Percentiles rank a stretch among this genome's conserved stretches.
phyloP scores from a whole-genome alignment of 2,329 filamentous ascomycete genomes.

The Colletotrichum eleusines region DNA sequence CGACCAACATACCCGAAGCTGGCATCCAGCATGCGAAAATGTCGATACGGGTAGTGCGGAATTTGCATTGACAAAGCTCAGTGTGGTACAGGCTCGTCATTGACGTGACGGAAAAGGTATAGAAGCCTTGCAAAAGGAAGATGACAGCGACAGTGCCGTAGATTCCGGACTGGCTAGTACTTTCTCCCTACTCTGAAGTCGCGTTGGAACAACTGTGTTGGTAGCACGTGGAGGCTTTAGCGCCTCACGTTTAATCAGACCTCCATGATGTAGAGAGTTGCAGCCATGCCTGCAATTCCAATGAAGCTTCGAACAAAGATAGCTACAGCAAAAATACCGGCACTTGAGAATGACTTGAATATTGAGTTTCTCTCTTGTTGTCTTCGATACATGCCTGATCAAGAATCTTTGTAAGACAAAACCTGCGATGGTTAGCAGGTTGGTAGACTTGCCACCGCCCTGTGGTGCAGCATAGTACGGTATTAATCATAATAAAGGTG shows the following conservation, averaged over 20 bases:
- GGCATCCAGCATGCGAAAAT: conserved; percentile 47
- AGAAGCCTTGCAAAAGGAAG: conserved; percentile 52
- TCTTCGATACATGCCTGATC: conserved; percentile 48
- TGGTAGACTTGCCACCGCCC: no score
- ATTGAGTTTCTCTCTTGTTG: conserved; percentile 45
- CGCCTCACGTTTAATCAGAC: conserved; percentile 46
- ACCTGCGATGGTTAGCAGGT: conserved; percentile 34
- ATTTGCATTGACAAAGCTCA: conserved; percentile 49
- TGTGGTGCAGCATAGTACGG: conserved; percentile 42
- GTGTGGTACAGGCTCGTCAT: conserved; percentile 51
- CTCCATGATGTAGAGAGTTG: conserved; percentile 45
- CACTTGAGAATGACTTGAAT: conserved; percentile 53
- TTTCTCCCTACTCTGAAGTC: conserved; percentile 21
- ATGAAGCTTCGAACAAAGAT: conserved; percentile 49
- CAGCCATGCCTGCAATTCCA: conserved; percentile 45
- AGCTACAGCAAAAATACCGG: conserved; percentile 51
- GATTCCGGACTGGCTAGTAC: conserved; percentile 48
- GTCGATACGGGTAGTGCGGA: conserved; percentile 49
- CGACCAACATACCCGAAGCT: conserved; percentile 44
- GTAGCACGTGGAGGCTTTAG: no score
- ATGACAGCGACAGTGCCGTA: conserved; percentile 55
- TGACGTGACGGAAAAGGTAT: conserved; percentile 51
- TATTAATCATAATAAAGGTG: conserved; percentile 51
- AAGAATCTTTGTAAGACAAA: conserved; percentile 49
- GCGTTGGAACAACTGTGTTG: no score